Conservation (phyloP, 2,329 filamentous ascomycete genomes). For the Beauveria australis region DNA sequence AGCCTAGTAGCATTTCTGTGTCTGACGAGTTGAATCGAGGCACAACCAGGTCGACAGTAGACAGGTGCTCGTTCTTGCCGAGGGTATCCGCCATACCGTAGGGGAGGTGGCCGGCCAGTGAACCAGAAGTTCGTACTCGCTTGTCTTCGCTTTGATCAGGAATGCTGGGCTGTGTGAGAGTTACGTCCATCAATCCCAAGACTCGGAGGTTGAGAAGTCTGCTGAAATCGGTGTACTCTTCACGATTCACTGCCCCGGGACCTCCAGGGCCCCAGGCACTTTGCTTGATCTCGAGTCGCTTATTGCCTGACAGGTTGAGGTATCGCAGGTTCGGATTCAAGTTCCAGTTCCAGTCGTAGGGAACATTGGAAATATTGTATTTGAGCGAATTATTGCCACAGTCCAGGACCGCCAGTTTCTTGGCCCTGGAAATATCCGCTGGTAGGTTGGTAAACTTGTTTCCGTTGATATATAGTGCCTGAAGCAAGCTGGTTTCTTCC, state of each 20-base stretch:
- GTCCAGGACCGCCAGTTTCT: slow-evolving; percentile 84
- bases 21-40: slow-evolving; percentile 86
- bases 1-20: slow-evolving; percentile 80
- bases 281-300: slow-evolving; percentile 81
- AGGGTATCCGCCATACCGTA: slow-evolving; percentile 98
- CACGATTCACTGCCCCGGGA: slow-evolving; percentile 48
- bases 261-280: slow-evolving; percentile 40
- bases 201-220: slow-evolving; percentile 76
- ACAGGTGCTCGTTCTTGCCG: slow-evolving; percentile 87
- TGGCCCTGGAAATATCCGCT: slow-evolving; percentile 88
- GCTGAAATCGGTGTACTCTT: slow-evolving; percentile 76
- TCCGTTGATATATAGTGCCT: slow-evolving; percentile 88
- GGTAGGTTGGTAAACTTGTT: slow-evolving; percentile 97
- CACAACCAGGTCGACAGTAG: slow-evolving; percentile 90
- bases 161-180: slow-evolving; percentile 83
- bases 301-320: slow-evolving; percentile 94
- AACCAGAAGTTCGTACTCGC: slow-evolving; percentile 94
- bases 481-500: slow-evolving; percentile 79
- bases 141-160: slow-evolving; percentile 93
- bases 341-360: slow-evolving; percentile 99
- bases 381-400: slow-evolving; percentile 93
- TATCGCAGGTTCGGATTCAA: slow-evolving; percentile 93
- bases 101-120: slow-evolving; percentile 77
- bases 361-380: slow-evolving; percentile 98
- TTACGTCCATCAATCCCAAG: slow-evolving; percentile 95